Percentiles rank a stretch among this genome's conserved stretches.
These are phyloP conservation scores for Fusarium staphyleae DNA, from an alignment of 2,329 filamentous ascomycete genomes.

Conservation along the genomic window DNA sequence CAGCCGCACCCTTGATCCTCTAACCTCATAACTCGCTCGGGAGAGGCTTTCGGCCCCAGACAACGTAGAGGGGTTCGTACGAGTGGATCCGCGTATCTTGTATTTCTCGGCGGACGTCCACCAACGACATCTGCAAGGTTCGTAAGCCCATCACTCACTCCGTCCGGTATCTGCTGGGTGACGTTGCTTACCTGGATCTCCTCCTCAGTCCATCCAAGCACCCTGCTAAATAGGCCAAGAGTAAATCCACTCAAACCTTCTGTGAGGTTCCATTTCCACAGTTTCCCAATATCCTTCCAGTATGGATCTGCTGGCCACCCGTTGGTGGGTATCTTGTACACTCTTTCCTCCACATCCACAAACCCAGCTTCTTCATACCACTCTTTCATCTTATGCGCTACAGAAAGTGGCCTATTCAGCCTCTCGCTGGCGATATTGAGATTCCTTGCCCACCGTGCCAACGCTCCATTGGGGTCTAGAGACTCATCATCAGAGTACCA, in stretches of 20 bases:
- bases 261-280: neutral
- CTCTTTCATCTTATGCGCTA: slow-evolving; percentile 1
- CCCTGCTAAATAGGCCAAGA: neutral
- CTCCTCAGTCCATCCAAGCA: slow-evolving; percentile 1
- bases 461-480: neutral
- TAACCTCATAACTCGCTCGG: neutral
- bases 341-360: slow-evolving; percentile 1
- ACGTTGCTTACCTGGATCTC: slow-evolving; percentile 1
- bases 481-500: slow-evolving; percentile 1
- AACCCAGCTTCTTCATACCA: slow-evolving; percentile 1
- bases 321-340: slow-evolving; percentile 2
- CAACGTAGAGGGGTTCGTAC: slow-evolving; percentile 2
- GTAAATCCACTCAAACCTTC: slow-evolving; percentile 2
- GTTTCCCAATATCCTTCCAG: neutral
- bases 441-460: neutral
- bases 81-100: slow-evolving; percentile 1
- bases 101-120: neutral
- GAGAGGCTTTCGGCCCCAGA: slow-evolving; percentile 3
- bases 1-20: neutral
- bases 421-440: neutral
- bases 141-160: neutral
- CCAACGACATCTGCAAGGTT: neutral
- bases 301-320: slow-evolving; percentile 1
- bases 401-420: neutral
- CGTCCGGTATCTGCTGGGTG: neutral